A percentile compares a stretch with the other conserved stretches of the same genome.
These are phyloP conservation scores for Malbranchea zuffiana DNA, from an alignment of 2,329 filamentous ascomycete genomes.

Conservation along the genomic window DNA sequence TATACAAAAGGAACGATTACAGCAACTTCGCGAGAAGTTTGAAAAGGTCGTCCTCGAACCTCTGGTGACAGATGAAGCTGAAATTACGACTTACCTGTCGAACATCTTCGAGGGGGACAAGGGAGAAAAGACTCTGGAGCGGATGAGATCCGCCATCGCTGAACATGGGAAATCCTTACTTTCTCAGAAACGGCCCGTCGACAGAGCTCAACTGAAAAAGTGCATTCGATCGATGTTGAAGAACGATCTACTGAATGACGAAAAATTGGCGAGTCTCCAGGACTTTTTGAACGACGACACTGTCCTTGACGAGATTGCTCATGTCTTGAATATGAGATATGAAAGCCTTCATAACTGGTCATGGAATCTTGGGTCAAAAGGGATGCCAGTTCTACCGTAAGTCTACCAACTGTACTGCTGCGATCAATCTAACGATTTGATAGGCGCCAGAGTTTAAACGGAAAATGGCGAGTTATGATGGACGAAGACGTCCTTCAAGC, in stretches of 20 bases:
- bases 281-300: conserved; percentile 32
- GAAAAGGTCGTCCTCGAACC: conserved; percentile 32
- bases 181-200: conserved; percentile 23
- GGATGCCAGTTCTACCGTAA: conserved; percentile 33
- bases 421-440: neutral
- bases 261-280: conserved; percentile 31
- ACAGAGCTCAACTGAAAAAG: conserved; percentile 21
- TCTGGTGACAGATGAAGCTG: conserved; percentile 23
- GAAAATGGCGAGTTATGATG: conserved; percentile 39
- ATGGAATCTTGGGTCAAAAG: conserved; percentile 33
- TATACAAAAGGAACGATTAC: conserved; percentile 27
- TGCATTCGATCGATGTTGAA: conserved; percentile 32
- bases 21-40: conserved; percentile 31
- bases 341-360: conserved; percentile 34
- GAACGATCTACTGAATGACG: conserved; percentile 35
- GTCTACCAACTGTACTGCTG: neutral
- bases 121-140: conserved; percentile 14
- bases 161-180: conserved; percentile 16
- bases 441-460: conserved; percentile 32
- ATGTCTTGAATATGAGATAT: conserved; percentile 37
- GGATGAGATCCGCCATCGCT: conserved; percentile 22
- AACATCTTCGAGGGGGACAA: conserved; percentile 24
- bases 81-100: conserved; percentile 25
- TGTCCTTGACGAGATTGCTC: conserved; percentile 34
- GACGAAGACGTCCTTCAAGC: conserved; percentile 39